Percentiles rank a stretch among this genome's conserved stretches.
Conservation (phyloP, 1,139 yeast genomes). For the Suhomyces choctaworum region DNA sequence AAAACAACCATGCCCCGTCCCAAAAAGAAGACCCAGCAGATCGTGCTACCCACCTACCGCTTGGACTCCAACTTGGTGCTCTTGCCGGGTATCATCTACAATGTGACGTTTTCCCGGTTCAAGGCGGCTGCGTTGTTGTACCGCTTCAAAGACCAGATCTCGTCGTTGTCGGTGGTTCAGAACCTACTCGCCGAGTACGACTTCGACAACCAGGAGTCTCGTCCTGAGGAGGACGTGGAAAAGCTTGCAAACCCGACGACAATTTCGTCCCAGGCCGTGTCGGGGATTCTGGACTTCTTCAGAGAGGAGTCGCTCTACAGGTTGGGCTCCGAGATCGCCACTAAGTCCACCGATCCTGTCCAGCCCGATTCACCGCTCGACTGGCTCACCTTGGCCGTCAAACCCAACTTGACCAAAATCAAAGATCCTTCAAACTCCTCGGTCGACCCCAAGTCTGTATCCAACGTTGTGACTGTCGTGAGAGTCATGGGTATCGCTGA, state of each 20-base stretch:
- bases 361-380: slow-evolving; percentile 28
- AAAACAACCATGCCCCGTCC: slow-evolving; percentile 9
- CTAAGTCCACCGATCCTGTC: slow-evolving; percentile 3
- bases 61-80: slow-evolving; percentile 51
- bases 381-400: slow-evolving; percentile 43
- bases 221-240: slow-evolving; percentile 16
- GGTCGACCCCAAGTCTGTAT: slow-evolving; percentile 16
- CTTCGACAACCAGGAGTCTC: slow-evolving; percentile 24
- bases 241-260: slow-evolving; percentile 21
- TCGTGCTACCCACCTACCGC: slow-evolving; percentile 42
- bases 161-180: slow-evolving; percentile 32
- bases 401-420: slow-evolving; percentile 42
- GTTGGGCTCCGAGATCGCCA: slow-evolving; percentile 3
- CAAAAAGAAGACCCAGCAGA: slow-evolving; percentile 16
- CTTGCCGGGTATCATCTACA: slow-evolving; percentile 62
- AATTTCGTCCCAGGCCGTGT: slow-evolving; percentile 37
- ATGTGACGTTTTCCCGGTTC: slow-evolving; percentile 50
- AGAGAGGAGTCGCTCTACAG: slow-evolving; percentile 20
- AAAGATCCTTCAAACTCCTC: slow-evolving; percentile 23
- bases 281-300: slow-evolving; percentile 36
- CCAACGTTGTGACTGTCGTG: slow-evolving; percentile 45
- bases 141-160: slow-evolving; percentile 34
- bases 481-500: slow-evolving; percentile 51
- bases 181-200: slow-evolving; percentile 38
- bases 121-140: slow-evolving; percentile 51